Conservation (phyloP, 257 asterid genomes). For the Henckelia pumila region DNA sequence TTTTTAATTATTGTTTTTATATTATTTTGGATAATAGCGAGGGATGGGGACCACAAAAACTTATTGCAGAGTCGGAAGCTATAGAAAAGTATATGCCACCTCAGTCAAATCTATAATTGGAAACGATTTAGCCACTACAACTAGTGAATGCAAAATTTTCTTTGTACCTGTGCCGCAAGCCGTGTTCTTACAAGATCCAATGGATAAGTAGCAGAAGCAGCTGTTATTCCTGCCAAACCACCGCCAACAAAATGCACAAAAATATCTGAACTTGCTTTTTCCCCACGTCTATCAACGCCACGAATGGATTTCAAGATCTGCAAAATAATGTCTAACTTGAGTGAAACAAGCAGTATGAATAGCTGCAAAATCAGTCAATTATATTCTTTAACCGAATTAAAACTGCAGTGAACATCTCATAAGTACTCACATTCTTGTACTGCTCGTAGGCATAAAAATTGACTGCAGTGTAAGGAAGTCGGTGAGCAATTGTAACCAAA, state of each 20-base stretch:
- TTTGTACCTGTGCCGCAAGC: constrained; percentile 82
- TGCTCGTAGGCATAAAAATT: constrained; percentile 79
- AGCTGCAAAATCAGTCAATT: not conserved
- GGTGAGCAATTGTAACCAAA: constrained; percentile 87
- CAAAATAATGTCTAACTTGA: constrained; percentile 9
- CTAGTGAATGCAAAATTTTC: constrained; percentile 9
- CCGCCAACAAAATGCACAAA: constrained; percentile 82
- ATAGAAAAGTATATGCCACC: not conserved
- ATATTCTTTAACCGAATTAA: not conserved
- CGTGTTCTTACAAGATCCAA: constrained; percentile 92
- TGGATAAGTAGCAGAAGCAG: constrained; percentile 90
- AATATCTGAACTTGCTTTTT: constrained; percentile 42
- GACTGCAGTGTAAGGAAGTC: constrained; percentile 84
- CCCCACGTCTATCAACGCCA: constrained; percentile 47
- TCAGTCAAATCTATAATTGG: constrained; percentile 3
- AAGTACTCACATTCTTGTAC: constrained; percentile 65
- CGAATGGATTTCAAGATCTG: constrained; percentile 70
- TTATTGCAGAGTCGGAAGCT: not conserved
- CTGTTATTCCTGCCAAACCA: constrained; percentile 86
- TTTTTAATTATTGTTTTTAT: not conserved
- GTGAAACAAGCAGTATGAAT: not conserved
- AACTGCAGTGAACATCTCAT: constrained; percentile 13
- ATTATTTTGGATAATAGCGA: not conserved
- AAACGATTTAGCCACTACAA: not conserved
- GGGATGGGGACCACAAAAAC: not conserved